phyloP scores from a whole-genome alignment of 495 filamentous ascomycete genomes.

The Penicillium riverlandense region DNA sequence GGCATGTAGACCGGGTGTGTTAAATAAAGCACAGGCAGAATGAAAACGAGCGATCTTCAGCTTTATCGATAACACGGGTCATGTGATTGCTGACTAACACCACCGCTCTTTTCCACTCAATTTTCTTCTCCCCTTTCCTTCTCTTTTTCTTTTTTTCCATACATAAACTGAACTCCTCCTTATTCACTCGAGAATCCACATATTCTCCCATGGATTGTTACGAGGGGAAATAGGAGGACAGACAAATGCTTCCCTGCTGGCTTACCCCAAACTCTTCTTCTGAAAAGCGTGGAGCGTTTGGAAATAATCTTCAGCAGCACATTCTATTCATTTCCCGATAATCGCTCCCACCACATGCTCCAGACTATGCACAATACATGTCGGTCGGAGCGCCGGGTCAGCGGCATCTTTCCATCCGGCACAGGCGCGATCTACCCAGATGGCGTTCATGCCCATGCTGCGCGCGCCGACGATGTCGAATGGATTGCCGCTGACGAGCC shows the following conservation, averaged over 20 bases:
- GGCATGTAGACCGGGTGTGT: constrained; percentile 8
- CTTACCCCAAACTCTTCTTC: constrained; percentile 46
- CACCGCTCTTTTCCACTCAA: constrained; percentile 13
- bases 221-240: constrained; percentile 46
- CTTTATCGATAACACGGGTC: constrained; percentile 38
- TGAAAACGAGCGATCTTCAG: background rate
- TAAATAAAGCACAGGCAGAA: background rate
- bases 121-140: constrained; percentile 19
- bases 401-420: constrained; percentile 33
- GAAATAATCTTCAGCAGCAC: constrained; percentile 44
- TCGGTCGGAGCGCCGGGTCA: constrained; percentile 19
- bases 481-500: constrained; percentile 71
- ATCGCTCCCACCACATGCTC: constrained; percentile 22
- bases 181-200: constrained; percentile 43
- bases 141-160: constrained; percentile 28
- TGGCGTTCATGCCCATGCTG: constrained; percentile 46
- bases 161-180: constrained; percentile 37
- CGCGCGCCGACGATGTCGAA: constrained; percentile 62
- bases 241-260: constrained; percentile 29
- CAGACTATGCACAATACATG: constrained; percentile 21
- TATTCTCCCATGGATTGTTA: constrained; percentile 27
- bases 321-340: constrained; percentile 9
- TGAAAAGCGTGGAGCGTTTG: constrained; percentile 39
- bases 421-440: constrained; percentile 60
- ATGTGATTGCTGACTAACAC: constrained; percentile 7